A percentile compares a stretch with the other conserved stretches of the same genome.
Evolutionary conservation across 2,329 filamentous ascomycete genomes (phyloP).

Genomic region (Fusarium haematococcum): DNA sequence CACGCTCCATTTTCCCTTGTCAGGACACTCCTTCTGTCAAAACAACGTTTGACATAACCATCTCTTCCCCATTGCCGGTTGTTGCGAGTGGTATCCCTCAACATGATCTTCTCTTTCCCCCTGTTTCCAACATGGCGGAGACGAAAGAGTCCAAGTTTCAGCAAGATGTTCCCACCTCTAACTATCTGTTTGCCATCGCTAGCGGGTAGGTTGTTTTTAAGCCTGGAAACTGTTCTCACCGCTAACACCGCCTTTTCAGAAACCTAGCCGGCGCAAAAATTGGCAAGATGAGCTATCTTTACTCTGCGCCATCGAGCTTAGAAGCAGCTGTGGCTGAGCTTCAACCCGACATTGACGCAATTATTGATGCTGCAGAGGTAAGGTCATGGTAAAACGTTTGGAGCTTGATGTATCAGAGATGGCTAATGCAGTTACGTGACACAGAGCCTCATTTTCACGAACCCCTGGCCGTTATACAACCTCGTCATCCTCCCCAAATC

Average conservation of each 20-base stretch:
- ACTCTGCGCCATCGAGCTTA: neutral
- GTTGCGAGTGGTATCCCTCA: neutral
- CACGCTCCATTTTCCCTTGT: neutral
- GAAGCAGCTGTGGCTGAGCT: neutral
- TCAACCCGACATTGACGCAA: neutral
- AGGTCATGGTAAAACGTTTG: neutral
- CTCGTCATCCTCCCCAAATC: slow-evolving; percentile 7
- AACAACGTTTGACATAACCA: neutral
- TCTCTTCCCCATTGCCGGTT: neutral
- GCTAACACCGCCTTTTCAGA: neutral
- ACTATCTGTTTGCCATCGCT: neutral
- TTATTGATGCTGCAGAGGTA: neutral
- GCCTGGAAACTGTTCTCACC: neutral
- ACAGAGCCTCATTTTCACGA: neutral
- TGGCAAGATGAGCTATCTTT: neutral
- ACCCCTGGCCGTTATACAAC: slow-evolving; percentile 10
- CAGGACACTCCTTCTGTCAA: neutral
- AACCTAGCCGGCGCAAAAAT: neutral
- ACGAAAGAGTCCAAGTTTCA: neutral
- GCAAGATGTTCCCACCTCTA: neutral
- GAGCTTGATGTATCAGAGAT: neutral
- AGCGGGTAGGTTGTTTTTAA: neutral
- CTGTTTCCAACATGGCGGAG: neutral
- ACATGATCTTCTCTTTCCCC: neutral
- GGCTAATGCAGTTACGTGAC: neutral